Evolutionary conservation across 305 asterid species (phyloP), one percentile per base, ranked within the genome.

Genomic region (Solanum hybrid): DNA sequence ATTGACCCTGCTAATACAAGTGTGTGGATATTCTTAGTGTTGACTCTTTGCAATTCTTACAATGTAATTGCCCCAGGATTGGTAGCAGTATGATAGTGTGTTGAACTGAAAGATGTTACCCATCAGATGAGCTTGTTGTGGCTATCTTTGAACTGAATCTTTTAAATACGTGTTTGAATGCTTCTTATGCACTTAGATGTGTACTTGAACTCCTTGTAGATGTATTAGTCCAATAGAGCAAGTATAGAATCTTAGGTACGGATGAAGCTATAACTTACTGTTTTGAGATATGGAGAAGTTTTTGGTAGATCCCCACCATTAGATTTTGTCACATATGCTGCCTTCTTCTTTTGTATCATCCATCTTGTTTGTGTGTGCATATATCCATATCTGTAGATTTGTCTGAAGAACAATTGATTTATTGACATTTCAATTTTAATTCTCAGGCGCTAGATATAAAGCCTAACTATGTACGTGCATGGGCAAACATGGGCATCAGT

Each of bases 401-500:
- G 75, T 84, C 88, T 88, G 87, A 72, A 84, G 87, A 87, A 79
- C 29, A 73, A 87, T 77, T 37, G 36, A 81, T 89, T 88, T 17
- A 45, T 81, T 81, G 34, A 81, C 87, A 26, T 80, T 90, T 7
- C 78, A 79, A 89, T 87, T 89, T 69, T 91, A 89, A 73, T 87
- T 92, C 90, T 86, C 96, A 98, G 99, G 99, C 99, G 79, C 94
- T 98, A 77, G 99, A 98, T 95, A 92, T 98, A 80, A 98, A 98
- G 94, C 99, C 99, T 36, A 98, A 97, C 91, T 98, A 98, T 85
- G 99, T 97, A 85, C 99, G 99, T 75, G 99, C 99, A 60, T 98
- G 99, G 99, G 99, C 99, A 73, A 98, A 98, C 92, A 97, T 98
- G 99, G 99, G 99, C 60, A 98, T 98, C 94, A 97, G 99, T 93